Percentiles rank a stretch among this genome's conserved stretches.
phyloP scores from a whole-genome alignment of 768 basidiomycete genomes.

The Amanita pseudoporphyria region DNA sequence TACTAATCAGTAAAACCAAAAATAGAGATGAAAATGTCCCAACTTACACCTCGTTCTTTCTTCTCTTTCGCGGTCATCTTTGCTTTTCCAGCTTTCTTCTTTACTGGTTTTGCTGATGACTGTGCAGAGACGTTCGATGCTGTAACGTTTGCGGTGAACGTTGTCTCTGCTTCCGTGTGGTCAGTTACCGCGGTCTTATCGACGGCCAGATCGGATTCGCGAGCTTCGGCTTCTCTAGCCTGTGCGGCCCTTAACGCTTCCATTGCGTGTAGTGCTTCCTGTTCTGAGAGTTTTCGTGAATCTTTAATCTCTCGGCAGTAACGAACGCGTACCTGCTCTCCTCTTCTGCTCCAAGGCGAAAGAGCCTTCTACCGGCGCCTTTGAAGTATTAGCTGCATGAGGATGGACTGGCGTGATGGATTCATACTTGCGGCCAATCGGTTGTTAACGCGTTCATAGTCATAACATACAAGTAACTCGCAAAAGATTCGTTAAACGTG shows the following conservation, averaged over 20 bases:
- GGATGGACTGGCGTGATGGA: slow-evolving; percentile 5
- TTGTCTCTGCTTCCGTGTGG: slow-evolving; percentile 29
- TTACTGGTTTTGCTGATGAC: slow-evolving; percentile 29
- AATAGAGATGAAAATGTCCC: not conserved
- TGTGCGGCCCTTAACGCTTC: slow-evolving; percentile 37
- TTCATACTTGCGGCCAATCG: slow-evolving; percentile 82
- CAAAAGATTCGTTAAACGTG: slow-evolving; percentile 89
- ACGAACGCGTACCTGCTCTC: slow-evolving; percentile 42
- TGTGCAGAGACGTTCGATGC: slow-evolving; percentile 24
- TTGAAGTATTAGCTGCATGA: not conserved
- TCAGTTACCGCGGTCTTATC: slow-evolving; percentile 34
- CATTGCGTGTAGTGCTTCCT: slow-evolving; percentile 47
- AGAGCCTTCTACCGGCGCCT: slow-evolving; percentile 56
- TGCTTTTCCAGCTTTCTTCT: slow-evolving; percentile 52
- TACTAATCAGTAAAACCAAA: not conserved
- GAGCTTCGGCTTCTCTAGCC: slow-evolving; percentile 22
- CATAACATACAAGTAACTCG: slow-evolving; percentile 85
- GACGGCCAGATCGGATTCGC: slow-evolving; percentile 21
- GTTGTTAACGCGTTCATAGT: slow-evolving; percentile 93
- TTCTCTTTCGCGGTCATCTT: slow-evolving; percentile 74
- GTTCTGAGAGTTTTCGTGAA: slow-evolving; percentile 29
- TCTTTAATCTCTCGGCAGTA: not conserved
- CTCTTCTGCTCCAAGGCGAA: slow-evolving; percentile 46
- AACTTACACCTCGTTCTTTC: slow-evolving; percentile 65
- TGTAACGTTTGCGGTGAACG: slow-evolving; percentile 23